Evolutionary conservation across 805 yeast species (phyloP).

Genomic region (Candida patagonica): DNA sequence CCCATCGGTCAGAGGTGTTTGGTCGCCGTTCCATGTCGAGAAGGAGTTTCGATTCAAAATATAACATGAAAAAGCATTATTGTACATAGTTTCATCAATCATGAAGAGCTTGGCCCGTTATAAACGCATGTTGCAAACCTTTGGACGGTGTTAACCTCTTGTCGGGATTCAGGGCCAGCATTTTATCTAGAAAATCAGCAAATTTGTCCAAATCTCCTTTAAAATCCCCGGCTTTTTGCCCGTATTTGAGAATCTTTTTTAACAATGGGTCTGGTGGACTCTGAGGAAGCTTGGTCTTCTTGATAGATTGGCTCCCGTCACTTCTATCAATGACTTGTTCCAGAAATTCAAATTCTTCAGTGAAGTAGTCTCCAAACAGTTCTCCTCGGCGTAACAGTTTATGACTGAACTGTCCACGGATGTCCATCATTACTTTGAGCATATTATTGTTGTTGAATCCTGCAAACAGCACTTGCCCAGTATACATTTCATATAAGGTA

Average conservation of each 20-base stretch:
- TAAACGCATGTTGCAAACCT: conserved; percentile 51
- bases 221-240: conserved; percentile 7
- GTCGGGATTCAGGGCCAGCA: conserved; percentile 41
- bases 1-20: conserved; percentile 84
- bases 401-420: conserved; percentile 24
- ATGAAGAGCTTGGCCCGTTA: conserved; percentile 17
- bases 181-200: conserved; percentile 24
- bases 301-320: conserved; percentile 8
- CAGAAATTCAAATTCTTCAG: conserved; percentile 21
- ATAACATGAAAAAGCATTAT: conserved; percentile 18
- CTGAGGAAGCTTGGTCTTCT: conserved; percentile 8
- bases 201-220: conserved; percentile 14
- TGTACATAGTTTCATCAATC: conserved; percentile 3
- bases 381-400: conserved; percentile 23
- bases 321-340: conserved; percentile 21
- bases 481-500: conserved; percentile 85
- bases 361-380: conserved; percentile 22
- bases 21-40: conserved; percentile 90
- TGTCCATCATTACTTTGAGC: conserved; percentile 26
- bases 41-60: conserved; percentile 41
- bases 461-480: conserved; percentile 83
- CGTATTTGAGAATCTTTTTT: conserved; percentile 8
- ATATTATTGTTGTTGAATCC: conserved; percentile 80
- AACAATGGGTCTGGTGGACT: conserved; percentile 11
- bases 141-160: conserved; percentile 60